These are phyloP conservation scores for Endothia cerciana DNA, from an alignment of 2,329 filamentous ascomycete species.

Conservation along the genomic window DNA sequence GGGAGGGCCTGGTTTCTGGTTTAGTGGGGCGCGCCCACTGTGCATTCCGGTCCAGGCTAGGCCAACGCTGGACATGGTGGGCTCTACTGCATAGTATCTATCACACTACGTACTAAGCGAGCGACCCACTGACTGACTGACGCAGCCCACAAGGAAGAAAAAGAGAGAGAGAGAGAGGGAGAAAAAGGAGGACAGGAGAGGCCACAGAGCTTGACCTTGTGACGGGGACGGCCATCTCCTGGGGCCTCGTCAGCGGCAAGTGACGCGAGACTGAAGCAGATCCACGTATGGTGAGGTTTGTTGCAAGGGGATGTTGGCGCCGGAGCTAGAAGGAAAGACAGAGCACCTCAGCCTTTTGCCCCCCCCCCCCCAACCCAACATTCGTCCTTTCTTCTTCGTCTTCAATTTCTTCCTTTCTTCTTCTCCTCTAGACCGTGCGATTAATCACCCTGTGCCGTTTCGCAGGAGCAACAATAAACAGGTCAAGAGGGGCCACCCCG, in stretches of 20 bases:
- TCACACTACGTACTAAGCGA: not conserved
- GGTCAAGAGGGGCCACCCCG: too few species aligned
- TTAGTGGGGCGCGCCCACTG: not conserved
- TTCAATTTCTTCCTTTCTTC: too few species aligned
- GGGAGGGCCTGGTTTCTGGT: not conserved
- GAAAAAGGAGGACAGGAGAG: not conserved
- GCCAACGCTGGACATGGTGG: not conserved
- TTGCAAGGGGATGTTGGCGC: not conserved
- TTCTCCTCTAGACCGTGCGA: too few species aligned
- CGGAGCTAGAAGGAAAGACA: not conserved
- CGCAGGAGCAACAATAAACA: too few species aligned
- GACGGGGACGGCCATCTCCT: not conserved
- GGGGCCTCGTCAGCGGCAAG: constrained; percentile 12
- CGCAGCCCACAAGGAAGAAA: not conserved
- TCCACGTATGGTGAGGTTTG: not conserved
- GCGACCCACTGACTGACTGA: not conserved
- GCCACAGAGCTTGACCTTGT: constrained; percentile 3
- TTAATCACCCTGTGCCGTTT: too few species aligned
- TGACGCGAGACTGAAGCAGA: constrained; percentile 19
- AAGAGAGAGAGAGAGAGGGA: not conserved
- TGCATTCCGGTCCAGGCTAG: not conserved
- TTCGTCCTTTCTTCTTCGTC: too few species aligned
- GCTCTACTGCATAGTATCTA: not conserved
- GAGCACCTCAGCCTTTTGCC: not conserved
- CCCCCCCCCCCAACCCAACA: too few species aligned